phyloP scores from a whole-genome alignment of 768 basidiomycete genomes.

The Suillus bovinus region DNA sequence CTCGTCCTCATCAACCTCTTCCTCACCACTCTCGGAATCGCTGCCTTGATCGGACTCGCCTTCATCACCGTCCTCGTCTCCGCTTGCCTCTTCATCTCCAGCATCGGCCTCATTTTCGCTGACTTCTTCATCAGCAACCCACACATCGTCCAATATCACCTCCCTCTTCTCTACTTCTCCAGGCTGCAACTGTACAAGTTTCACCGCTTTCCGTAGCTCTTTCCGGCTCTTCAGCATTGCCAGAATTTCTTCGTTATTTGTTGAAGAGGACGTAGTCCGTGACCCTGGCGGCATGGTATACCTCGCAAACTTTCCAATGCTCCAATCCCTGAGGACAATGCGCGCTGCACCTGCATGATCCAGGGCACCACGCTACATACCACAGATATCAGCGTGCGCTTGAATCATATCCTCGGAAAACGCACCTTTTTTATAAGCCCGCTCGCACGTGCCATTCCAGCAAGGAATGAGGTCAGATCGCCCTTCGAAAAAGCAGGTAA shows the following conservation, averaged over 20 bases:
- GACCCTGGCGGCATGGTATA: slow-evolving; percentile 59
- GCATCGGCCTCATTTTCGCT: slow-evolving; percentile 34
- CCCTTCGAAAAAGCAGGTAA: slow-evolving; percentile 76
- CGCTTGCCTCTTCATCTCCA: slow-evolving; percentile 40
- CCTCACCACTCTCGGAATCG: slow-evolving; percentile 39
- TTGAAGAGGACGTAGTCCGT: slow-evolving; percentile 8
- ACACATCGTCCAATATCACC: slow-evolving; percentile 39
- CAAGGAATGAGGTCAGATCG: slow-evolving; percentile 71
- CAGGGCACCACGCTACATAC: slow-evolving; percentile 60
- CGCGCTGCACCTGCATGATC: slow-evolving; percentile 78
- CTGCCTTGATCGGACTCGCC: slow-evolving; percentile 33
- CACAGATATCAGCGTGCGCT: slow-evolving; percentile 13
- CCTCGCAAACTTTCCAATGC: slow-evolving; percentile 66
- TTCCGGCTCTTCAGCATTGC: slow-evolving; percentile 52
- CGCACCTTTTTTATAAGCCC: slow-evolving; percentile 77
- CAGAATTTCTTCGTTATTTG: slow-evolving; percentile 50
- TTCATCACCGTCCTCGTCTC: slow-evolving; percentile 27
- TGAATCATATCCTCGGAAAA: slow-evolving; percentile 6
- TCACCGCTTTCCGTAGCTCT: slow-evolving; percentile 62
- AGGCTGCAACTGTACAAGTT: slow-evolving; percentile 55
- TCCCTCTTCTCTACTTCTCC: slow-evolving; percentile 42
- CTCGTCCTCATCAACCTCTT: slow-evolving; percentile 45
- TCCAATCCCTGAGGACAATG: slow-evolving; percentile 85
- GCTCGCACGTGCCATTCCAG: slow-evolving; percentile 71
- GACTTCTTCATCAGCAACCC: slow-evolving; percentile 35